phyloP scores from a whole-genome alignment of 129 eudicot species.

The Centella asiatica region DNA sequence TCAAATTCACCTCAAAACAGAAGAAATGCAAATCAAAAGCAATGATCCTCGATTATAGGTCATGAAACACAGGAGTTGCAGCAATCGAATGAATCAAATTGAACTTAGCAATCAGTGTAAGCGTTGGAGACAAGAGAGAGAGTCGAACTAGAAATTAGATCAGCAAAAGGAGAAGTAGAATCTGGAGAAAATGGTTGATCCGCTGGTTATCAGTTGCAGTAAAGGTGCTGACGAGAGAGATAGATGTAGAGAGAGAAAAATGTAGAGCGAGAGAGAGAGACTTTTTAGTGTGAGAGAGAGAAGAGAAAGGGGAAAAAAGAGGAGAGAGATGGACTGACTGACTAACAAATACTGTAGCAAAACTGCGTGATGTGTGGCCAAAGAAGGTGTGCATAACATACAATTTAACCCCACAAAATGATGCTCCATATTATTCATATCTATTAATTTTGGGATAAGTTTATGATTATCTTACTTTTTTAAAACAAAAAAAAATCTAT shows the following conservation, averaged over 20 bases:
- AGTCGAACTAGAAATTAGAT: not conserved
- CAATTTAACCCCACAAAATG: not conserved
- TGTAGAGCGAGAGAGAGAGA: not conserved
- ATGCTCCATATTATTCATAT: too few species aligned
- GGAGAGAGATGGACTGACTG: not conserved
- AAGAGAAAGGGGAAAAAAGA: not conserved
- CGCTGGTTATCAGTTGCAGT: not conserved
- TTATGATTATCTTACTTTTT: too few species aligned
- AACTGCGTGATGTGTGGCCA: not conserved
- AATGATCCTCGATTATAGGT: too few species aligned
- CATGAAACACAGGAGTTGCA: too few species aligned
- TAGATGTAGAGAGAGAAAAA: constrained; percentile 11
- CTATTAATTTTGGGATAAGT: too few species aligned
- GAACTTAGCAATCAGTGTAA: not conserved
- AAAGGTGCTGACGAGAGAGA: constrained; percentile 6
- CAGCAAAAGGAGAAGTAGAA: constrained; percentile 8
- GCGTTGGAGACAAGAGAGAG: not conserved
- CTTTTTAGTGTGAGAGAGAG: too few species aligned
- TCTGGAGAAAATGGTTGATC: constrained; percentile 8
- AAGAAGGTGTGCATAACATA: not conserved
- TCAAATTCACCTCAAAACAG: too few species aligned
- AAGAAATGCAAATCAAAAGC: too few species aligned
- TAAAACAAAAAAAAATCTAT: too few species aligned
- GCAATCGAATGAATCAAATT: too few species aligned
- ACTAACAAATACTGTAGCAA: not conserved